Percentiles rank a stretch among this genome's conserved stretches.
Evolutionary conservation across 768 basidiomycete genomes (phyloP).

Genomic region (Psilocybe azurescens): DNA sequence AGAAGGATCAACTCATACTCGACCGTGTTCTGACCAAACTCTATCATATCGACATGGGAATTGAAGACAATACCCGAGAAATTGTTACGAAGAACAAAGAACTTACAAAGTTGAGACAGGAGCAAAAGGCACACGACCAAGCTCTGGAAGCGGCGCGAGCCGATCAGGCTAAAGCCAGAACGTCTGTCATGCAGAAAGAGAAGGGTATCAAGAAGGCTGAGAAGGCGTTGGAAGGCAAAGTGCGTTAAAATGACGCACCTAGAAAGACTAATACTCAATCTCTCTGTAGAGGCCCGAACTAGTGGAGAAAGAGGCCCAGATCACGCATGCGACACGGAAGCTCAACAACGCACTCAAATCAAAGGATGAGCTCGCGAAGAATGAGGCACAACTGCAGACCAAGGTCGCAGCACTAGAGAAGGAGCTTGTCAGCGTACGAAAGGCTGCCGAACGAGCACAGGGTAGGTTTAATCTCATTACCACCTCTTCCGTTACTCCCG

Average conservation of each 20-base stretch:
- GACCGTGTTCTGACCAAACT: conserved; percentile 86
- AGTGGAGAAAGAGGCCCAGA: conserved; percentile 84
- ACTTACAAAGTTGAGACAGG: conserved; percentile 67
- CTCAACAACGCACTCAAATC: conserved; percentile 69
- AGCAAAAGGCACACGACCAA: conserved; percentile 73
- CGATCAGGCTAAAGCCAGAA: conserved; percentile 80
- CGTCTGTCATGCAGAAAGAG: conserved; percentile 82
- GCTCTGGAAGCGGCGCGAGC: conserved; percentile 75
- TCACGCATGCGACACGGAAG: conserved; percentile 84
- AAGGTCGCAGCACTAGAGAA: conserved; percentile 61
- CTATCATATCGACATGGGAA: conserved; percentile 86
- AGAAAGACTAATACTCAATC: not conserved
- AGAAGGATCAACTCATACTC: conserved; percentile 86
- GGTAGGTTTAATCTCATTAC: conserved; percentile 47
- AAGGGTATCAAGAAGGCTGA: conserved; percentile 90
- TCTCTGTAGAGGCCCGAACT: conserved; percentile 79
- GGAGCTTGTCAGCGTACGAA: conserved; percentile 71
- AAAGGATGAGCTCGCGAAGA: conserved; percentile 67
- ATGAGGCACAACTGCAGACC: conserved; percentile 44
- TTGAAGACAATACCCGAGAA: conserved; percentile 70
- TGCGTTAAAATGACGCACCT: conserved; percentile 30
- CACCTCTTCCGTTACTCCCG: too few relatives aligned
- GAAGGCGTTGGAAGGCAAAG: conserved; percentile 86
- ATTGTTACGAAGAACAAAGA: conserved; percentile 79
- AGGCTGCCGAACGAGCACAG: conserved; percentile 78